A percentile compares a stretch with the other conserved stretches of the same genome.
Evolutionary conservation across 2,329 filamentous ascomycete genomes (phyloP).

Genomic region (Penicillium sp.): DNA sequence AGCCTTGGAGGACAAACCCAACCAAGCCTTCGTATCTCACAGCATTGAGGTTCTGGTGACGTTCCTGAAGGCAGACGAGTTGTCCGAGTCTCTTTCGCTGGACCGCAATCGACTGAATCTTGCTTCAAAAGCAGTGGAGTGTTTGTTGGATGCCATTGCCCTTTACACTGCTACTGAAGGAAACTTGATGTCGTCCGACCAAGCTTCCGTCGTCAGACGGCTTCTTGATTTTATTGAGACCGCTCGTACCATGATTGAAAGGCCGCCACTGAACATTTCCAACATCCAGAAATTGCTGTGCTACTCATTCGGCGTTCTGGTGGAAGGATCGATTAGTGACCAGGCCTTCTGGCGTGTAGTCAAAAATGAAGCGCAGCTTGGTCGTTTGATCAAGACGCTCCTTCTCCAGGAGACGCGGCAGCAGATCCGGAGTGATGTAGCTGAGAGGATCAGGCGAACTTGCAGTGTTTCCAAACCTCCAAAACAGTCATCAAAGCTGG

Average conservation of each 20-base stretch:
- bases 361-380: conserved; percentile 40
- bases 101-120: conserved; percentile 54
- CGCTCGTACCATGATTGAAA: conserved; percentile 20
- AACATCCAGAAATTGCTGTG: conserved; percentile 43
- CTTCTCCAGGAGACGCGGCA: conserved; percentile 49
- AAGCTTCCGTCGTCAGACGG: conserved; percentile 37
- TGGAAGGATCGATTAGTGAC: conserved; percentile 53
- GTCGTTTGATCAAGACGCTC: conserved; percentile 43
- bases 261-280: conserved; percentile 15
- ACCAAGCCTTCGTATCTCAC: conserved; percentile 43
- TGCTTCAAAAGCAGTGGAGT: conserved; percentile 58
- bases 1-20: conserved; percentile 39
- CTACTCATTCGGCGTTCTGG: conserved; percentile 50
- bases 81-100: conserved; percentile 51
- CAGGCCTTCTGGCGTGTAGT: conserved; percentile 49
- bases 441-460: conserved; percentile 42
- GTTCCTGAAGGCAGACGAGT: conserved; percentile 61
- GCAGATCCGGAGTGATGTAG: conserved; percentile 40
- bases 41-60: conserved; percentile 59
- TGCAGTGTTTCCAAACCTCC: conserved; percentile 36
- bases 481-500: conserved; percentile 29
- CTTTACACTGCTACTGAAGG: conserved; percentile 30
- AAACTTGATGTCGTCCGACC: conserved; percentile 37
- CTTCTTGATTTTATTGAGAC: conserved; percentile 40
- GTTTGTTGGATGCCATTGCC: conserved; percentile 58